phyloP scores from a whole-genome alignment of 192 early-diverging fungal genomes.

The Mortierella alpina region DNA sequence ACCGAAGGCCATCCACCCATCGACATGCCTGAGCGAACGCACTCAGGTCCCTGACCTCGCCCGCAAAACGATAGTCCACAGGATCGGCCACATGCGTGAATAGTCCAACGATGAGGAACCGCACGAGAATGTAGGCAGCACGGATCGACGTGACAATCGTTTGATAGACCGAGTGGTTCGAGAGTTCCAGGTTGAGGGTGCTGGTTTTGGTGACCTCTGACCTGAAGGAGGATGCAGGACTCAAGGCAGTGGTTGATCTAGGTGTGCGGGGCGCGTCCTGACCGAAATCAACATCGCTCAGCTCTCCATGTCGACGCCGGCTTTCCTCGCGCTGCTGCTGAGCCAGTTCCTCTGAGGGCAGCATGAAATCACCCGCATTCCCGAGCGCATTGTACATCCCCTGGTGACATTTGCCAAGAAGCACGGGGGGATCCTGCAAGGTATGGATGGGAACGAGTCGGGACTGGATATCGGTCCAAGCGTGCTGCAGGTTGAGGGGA shows the following conservation, averaged over 20 bases:
- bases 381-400: slow-evolving; percentile 67
- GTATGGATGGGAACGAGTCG: slow-evolving; percentile 37
- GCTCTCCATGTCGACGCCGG: slow-evolving; percentile 8
- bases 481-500: slow-evolving; percentile 67
- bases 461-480: slow-evolving; percentile 62
- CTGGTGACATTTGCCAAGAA: slow-evolving; percentile 63
- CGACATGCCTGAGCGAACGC: slow-evolving; percentile 58
- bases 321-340: slow-evolving; percentile 43
- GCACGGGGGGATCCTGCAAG: slow-evolving; percentile 26
- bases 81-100: slow-evolving; percentile 62
- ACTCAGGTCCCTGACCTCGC: slow-evolving; percentile 54
- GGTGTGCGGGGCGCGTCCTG: slow-evolving; percentile 3
- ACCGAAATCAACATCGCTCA: slow-evolving; percentile 25
- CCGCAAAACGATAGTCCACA: slow-evolving; percentile 62
- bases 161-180: slow-evolving; percentile 58
- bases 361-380: slow-evolving; percentile 30
- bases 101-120: slow-evolving; percentile 54
- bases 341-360: slow-evolving; percentile 42
- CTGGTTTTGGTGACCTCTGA: slow-evolving; percentile 26
- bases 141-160: slow-evolving; percentile 56
- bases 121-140: slow-evolving; percentile 48
- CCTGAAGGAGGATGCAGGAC: slow-evolving; percentile 42
- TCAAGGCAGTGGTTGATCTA: background rate
- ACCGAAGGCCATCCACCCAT: slow-evolving; percentile 48
- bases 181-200: slow-evolving; percentile 58